These are phyloP conservation scores for Pterocarpus macrocarpus DNA, from an alignment of 306 rosid species.

Conservation along the genomic window DNA sequence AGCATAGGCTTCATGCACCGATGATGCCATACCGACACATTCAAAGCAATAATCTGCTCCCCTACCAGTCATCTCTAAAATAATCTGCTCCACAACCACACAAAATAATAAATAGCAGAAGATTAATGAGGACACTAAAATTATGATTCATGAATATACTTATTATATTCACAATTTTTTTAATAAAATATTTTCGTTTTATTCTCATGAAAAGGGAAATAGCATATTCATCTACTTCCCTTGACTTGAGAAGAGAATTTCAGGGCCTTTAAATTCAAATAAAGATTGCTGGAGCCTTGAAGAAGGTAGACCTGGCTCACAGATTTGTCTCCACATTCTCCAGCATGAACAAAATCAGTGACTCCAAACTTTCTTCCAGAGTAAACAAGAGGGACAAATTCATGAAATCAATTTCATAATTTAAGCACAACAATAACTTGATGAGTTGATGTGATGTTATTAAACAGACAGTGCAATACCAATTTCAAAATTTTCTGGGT, in stretches of 20 bases:
- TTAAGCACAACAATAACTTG: neutral
- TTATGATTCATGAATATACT: neutral
- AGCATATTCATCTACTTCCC: no score
- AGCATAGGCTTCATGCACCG: slow-evolving; percentile 84
- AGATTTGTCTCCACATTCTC: slow-evolving; percentile 62
- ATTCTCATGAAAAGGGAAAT: neutral
- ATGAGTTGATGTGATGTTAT: neutral
- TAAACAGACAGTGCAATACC: slow-evolving; percentile 54
- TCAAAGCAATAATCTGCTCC: slow-evolving; percentile 93
- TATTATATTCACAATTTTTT: no score
- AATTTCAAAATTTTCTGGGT: slow-evolving; percentile 67
- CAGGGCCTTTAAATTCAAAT: neutral
- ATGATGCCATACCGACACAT: slow-evolving; percentile 77
- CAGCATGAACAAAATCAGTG: slow-evolving; percentile 69
- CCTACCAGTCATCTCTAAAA: slow-evolving; percentile 70
- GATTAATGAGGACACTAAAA: neutral
- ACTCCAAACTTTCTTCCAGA: slow-evolving; percentile 84
- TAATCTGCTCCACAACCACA: slow-evolving; percentile 53
- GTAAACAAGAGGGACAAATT: neutral
- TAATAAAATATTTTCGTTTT: no score
- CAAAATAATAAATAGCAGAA: neutral
- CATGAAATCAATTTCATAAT: neutral
- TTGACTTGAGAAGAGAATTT: neutral
- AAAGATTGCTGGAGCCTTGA: neutral
- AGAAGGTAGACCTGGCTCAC: slow-evolving; percentile 69